These are phyloP conservation scores for Rhizopus sp. DNA, from an alignment of 371 early-diverging fungal species.

Conservation along the genomic window DNA sequence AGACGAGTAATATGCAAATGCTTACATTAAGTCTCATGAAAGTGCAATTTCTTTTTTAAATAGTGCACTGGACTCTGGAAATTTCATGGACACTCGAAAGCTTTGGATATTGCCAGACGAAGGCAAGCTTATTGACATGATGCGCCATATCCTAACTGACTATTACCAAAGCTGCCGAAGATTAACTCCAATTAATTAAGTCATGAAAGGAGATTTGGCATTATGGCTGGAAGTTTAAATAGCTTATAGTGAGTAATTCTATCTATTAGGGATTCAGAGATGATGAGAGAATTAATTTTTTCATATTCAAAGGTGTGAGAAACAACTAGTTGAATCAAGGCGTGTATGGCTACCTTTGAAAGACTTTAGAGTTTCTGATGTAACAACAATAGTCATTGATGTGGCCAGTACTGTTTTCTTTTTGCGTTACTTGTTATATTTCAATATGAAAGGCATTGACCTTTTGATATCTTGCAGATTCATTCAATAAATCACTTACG, in stretches of 20 bases:
- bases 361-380: slow-evolving; percentile 9
- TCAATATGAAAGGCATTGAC: too few relatives aligned
- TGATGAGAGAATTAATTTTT: too few relatives aligned
- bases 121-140: slow-evolving; percentile 19
- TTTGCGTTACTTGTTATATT: too few relatives aligned
- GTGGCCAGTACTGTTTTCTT: too few relatives aligned
- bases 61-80: not conserved
- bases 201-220: slow-evolving; percentile 10
- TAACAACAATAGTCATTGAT: too few relatives aligned
- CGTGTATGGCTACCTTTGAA: slow-evolving; percentile 9
- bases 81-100: slow-evolving; percentile 5
- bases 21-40: slow-evolving; percentile 9
- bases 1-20: slow-evolving; percentile 5
- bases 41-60: slow-evolving; percentile 13
- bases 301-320: slow-evolving; percentile 8
- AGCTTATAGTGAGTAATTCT: slow-evolving; percentile 10
- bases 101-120: slow-evolving; percentile 4
- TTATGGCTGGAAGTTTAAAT: slow-evolving; percentile 9
- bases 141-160: slow-evolving; percentile 12
- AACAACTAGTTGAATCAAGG: slow-evolving; percentile 4
- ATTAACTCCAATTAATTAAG: slow-evolving; percentile 6
- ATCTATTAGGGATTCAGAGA: slow-evolving; percentile 6
- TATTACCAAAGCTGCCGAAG: slow-evolving; percentile 14
- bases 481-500: too few relatives aligned
- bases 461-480: too few relatives aligned